Percentiles rank a stretch among this genome's conserved stretches.
Evolutionary conservation across 257 asterid genomes (phyloP).

Genomic region (Solanum chmielewskii): DNA sequence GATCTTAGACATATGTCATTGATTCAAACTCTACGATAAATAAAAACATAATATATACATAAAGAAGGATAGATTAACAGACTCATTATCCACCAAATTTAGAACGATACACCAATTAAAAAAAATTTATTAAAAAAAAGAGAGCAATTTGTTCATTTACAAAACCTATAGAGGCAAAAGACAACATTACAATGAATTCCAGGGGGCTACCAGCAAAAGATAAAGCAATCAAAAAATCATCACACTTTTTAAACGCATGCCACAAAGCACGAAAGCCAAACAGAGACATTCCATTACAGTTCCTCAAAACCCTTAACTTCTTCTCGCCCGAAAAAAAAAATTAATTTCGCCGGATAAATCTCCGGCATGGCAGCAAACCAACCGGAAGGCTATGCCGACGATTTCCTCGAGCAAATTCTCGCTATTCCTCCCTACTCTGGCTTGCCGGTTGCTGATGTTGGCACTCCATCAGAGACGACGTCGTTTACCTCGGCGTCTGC

Average conservation of each 20-base stretch:
- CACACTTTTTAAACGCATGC: slow-evolving; percentile 19
- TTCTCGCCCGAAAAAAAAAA: background rate
- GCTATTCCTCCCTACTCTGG: slow-evolving; percentile 55
- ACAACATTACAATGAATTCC: background rate
- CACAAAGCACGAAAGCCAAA: slow-evolving; percentile 9
- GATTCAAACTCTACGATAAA: background rate
- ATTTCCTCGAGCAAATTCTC: slow-evolving; percentile 79
- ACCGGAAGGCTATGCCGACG: slow-evolving; percentile 58
- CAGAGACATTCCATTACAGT: slow-evolving; percentile 12
- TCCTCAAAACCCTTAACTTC: background rate
- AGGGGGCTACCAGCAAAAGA: background rate
- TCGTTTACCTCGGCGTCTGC: slow-evolving; percentile 27
- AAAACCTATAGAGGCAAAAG: background rate
- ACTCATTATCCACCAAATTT: background rate
- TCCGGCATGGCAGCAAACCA: slow-evolving; percentile 45
- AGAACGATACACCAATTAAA: too few species aligned
- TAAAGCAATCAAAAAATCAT: slow-evolving; percentile 4
- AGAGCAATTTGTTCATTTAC: background rate
- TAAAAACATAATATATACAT: background rate
- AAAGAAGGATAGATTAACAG: background rate
- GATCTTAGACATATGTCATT: background rate
- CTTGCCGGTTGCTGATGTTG: slow-evolving; percentile 34
- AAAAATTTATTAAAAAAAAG: background rate
- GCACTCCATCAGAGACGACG: slow-evolving; percentile 35
- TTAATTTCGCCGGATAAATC: slow-evolving; percentile 6